A percentile compares a stretch with the other conserved stretches of the same genome.
These are phyloP conservation scores for Colletotrichum graminicola DNA, from an alignment of 2,329 filamentous ascomycete genomes.

Conservation along the genomic window DNA sequence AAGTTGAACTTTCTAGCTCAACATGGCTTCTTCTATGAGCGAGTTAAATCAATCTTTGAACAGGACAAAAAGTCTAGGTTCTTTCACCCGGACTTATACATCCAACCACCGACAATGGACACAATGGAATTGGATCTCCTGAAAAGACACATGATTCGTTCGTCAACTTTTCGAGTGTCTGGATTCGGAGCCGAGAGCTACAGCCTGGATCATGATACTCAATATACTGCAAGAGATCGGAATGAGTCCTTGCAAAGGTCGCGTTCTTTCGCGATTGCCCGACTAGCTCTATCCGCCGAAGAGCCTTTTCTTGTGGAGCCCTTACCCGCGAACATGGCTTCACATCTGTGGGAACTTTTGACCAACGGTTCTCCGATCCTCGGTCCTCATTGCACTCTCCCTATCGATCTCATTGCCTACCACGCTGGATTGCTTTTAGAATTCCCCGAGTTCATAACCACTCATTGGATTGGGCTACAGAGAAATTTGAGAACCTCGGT, in stretches of 20 bases:
- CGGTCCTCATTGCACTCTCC: neutral
- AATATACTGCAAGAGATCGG: slow-evolving; percentile 35
- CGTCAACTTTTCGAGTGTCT: slow-evolving; percentile 52
- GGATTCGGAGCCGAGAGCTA: slow-evolving; percentile 47
- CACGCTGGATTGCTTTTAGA: neutral
- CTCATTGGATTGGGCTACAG: slow-evolving; percentile 1
- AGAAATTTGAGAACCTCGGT: neutral
- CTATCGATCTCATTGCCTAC: neutral
- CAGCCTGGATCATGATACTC: slow-evolving; percentile 19
- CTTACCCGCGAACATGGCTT: neutral
- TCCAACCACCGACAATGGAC: neutral
- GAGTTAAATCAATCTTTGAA: slow-evolving; percentile 52
- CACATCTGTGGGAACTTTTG: neutral
- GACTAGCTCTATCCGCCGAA: neutral
- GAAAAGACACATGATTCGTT: slow-evolving; percentile 51
- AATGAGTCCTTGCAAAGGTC: neutral
- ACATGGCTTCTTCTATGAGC: slow-evolving; percentile 55
- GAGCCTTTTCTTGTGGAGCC: neutral
- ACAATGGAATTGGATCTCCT: slow-evolving; percentile 16
- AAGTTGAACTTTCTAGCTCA: slow-evolving; percentile 58
- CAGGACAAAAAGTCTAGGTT: slow-evolving; percentile 41
- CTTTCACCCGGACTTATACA: neutral
- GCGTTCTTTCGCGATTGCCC: neutral
- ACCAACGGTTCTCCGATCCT: neutral
- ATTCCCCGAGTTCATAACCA: neutral